phyloP scores from a whole-genome alignment of 148 eudicot genomes.

The Vaccinium macrocarpon region DNA sequence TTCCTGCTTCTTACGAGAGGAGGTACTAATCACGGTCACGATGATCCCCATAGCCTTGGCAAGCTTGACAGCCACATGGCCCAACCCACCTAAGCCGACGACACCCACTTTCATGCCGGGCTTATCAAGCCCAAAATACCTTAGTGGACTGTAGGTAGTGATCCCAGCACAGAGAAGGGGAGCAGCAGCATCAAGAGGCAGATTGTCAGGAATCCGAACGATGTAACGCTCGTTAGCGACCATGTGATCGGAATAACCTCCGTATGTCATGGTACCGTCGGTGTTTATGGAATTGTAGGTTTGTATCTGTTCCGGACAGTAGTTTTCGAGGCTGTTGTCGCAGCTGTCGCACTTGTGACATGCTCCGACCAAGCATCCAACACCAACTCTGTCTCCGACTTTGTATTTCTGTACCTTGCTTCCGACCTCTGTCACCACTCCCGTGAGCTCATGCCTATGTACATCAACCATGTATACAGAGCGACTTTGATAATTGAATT shows the following conservation, averaged over 20 bases:
- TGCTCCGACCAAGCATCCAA: constrained; percentile 14
- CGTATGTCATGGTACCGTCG: constrained; percentile 27
- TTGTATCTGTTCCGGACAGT: neutral
- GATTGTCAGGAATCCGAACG: constrained; percentile 20
- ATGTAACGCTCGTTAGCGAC: constrained; percentile 32
- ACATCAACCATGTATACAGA: neutral
- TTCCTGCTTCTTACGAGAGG: constrained; percentile 24
- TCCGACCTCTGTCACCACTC: constrained; percentile 5
- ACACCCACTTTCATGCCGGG: constrained; percentile 28
- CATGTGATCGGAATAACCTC: constrained; percentile 37
- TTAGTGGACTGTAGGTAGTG: constrained; percentile 32
- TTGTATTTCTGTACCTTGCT: constrained; percentile 14
- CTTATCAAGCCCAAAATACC: constrained; percentile 30
- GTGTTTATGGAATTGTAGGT: neutral
- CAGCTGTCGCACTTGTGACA: constrained; percentile 12
- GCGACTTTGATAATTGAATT: too few species aligned
- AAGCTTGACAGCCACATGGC: constrained; percentile 33
- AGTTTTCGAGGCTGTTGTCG: constrained; percentile 14
- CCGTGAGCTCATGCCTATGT: constrained; percentile 3
- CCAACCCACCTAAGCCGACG: constrained; percentile 25
- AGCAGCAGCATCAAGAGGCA: constrained; percentile 29
- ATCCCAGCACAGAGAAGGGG: constrained; percentile 36
- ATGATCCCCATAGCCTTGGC: constrained; percentile 29
- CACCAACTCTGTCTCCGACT: constrained; percentile 21
- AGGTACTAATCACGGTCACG: constrained; percentile 36